Percentiles rank a stretch among this genome's conserved stretches.
phyloP scores from a whole-genome alignment of 129 eudicot species.

The Flaveria robusta region DNA sequence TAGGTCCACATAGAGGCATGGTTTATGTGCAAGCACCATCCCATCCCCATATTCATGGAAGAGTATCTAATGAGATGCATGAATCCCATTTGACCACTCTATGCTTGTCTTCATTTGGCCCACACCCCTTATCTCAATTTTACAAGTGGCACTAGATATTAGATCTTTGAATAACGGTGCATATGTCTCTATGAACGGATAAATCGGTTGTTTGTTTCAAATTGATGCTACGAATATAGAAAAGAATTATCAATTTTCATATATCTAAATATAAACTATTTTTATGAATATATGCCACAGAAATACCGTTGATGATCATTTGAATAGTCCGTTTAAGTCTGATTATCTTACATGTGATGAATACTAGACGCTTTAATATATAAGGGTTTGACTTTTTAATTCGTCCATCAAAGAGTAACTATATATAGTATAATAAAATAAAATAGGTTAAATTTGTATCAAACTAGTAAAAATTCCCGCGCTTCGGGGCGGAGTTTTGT shows the following conservation, averaged over 20 bases:
- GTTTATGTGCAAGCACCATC: not conserved
- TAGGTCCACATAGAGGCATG: slow-evolving; percentile 9
- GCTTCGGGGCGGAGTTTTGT: too few relatives aligned
- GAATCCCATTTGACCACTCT: not conserved
- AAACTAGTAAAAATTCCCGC: too few relatives aligned
- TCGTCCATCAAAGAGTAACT: too few relatives aligned
- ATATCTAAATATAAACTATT: too few relatives aligned
- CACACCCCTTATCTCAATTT: not conserved
- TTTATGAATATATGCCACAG: too few relatives aligned
- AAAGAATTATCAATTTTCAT: not conserved
- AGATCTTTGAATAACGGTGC: not conserved
- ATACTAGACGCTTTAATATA: too few relatives aligned
- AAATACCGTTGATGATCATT: too few relatives aligned
- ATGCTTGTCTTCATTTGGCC: slow-evolving; percentile 5
- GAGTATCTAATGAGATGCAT: not conserved
- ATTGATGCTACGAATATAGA: not conserved
- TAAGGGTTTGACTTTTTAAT: too few relatives aligned
- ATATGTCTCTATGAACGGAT: not conserved
- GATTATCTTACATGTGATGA: too few relatives aligned
- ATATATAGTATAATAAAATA: too few relatives aligned
- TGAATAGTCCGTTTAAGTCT: too few relatives aligned
- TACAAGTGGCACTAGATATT: not conserved
- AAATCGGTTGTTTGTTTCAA: not conserved
- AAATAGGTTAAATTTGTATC: too few relatives aligned
- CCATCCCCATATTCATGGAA: slow-evolving; percentile 16